A percentile compares a stretch with the other conserved stretches of the same genome.
phyloP scores from a whole-genome alignment of 73 alveolate genomes.

The Paramecium sonneborni region DNA sequence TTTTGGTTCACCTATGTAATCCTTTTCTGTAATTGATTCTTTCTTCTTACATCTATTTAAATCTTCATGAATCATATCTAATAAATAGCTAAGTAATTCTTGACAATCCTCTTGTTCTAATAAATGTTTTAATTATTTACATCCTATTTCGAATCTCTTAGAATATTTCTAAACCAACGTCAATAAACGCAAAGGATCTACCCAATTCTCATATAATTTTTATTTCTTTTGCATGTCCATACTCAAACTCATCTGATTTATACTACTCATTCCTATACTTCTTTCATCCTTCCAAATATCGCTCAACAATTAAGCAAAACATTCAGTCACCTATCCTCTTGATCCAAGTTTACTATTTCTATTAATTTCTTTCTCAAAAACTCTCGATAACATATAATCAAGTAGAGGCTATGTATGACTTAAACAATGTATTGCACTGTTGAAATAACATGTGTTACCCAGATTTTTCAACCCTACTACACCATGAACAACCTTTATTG shows the following conservation, averaged over 20 bases:
- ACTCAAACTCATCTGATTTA: background rate
- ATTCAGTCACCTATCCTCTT: slow-evolving; percentile 70
- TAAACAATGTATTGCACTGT: slow-evolving; percentile 84
- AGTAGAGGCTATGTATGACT: slow-evolving; percentile 78
- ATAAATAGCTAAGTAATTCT: slow-evolving; percentile 75
- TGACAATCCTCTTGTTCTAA: slow-evolving; percentile 80
- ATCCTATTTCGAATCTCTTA: slow-evolving; percentile 68
- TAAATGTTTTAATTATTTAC: slow-evolving; percentile 55
- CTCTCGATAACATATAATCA: slow-evolving; percentile 71
- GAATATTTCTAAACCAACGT: slow-evolving; percentile 22
- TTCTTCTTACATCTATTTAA: slow-evolving; percentile 69
- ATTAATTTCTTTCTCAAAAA: slow-evolving; percentile 75
- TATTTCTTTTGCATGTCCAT: background rate
- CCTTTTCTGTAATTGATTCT: slow-evolving; percentile 75
- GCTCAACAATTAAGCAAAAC: slow-evolving; percentile 68
- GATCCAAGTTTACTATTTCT: slow-evolving; percentile 66
- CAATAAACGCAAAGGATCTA: slow-evolving; percentile 36
- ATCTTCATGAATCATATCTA: slow-evolving; percentile 83
- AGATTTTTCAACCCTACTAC: slow-evolving; percentile 77
- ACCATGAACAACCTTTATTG: slow-evolving; percentile 62
- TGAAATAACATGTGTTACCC: slow-evolving; percentile 87
- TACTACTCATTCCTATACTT: slow-evolving; percentile 26
- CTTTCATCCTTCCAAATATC: slow-evolving; percentile 72
- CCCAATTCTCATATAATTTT: slow-evolving; percentile 63
- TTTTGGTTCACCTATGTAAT: slow-evolving; percentile 77